phyloP scores from a whole-genome alignment of 2,329 filamentous ascomycete genomes.

The Trichoderma guizhouense region DNA sequence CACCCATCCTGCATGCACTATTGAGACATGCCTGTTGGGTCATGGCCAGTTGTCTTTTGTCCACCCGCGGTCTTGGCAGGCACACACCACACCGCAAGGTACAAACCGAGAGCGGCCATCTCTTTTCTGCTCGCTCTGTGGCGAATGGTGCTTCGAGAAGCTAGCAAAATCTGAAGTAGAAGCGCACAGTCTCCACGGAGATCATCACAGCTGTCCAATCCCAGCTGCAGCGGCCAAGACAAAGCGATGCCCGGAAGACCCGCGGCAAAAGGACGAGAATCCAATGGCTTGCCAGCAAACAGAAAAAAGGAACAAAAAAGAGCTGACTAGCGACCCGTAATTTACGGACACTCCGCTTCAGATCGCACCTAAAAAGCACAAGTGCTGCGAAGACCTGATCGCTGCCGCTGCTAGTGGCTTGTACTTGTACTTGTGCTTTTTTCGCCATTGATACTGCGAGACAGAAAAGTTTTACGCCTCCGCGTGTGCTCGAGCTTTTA shows the following conservation, averaged over 20 bases:
- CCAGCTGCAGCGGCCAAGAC: neutral
- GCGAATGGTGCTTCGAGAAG: neutral
- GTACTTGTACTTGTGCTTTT: neutral
- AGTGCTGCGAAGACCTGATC: neutral
- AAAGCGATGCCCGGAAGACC: neutral
- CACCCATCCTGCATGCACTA: neutral
- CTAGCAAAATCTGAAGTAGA: neutral
- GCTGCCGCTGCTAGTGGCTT: neutral
- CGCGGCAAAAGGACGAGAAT: neutral
- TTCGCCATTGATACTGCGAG: neutral
- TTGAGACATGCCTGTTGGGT: neutral
- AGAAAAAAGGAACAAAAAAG: neutral
- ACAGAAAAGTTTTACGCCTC: neutral
- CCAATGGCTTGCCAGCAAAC: neutral
- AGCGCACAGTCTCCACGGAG: neutral
- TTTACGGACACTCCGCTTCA: conserved; percentile 5
- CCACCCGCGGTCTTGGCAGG: conserved; percentile 5
- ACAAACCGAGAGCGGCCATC: neutral
- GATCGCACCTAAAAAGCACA: conserved; percentile 5
- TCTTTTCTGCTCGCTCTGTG: neutral
- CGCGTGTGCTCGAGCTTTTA: neutral
- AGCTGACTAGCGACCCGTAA: conserved; percentile 2
- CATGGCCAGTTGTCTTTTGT: neutral
- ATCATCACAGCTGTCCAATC: neutral
- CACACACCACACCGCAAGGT: conserved; percentile 7